Conservation (phyloP, 768 basidiomycete genomes). For the Pleurotus cornucopiae region DNA sequence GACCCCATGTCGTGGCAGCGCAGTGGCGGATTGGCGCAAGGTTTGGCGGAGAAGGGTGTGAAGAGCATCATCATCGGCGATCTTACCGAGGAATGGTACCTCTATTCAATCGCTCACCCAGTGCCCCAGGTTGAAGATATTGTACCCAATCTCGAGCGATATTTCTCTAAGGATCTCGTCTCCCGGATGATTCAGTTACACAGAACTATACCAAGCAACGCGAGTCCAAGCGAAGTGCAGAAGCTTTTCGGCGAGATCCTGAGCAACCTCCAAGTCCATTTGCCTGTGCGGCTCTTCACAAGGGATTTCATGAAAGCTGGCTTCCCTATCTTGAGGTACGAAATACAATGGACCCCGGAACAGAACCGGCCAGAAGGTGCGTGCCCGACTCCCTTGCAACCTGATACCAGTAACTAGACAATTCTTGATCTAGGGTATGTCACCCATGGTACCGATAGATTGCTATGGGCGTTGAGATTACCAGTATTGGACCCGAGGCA, state of each 20-base stretch:
- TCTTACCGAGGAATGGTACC: conserved; percentile 72
- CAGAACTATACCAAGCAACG: conserved; percentile 31
- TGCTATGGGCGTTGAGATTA: conserved; percentile 56
- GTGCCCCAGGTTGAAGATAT: conserved; percentile 48
- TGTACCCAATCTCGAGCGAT: conserved; percentile 52
- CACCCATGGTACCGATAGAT: conserved; percentile 65
- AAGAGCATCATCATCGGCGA: conserved; percentile 64
- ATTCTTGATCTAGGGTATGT: conserved; percentile 46
- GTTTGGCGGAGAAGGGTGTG: conserved; percentile 53
- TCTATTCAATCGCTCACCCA: conserved; percentile 69
- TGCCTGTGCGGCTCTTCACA: conserved; percentile 60
- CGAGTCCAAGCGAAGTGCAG: conserved; percentile 37
- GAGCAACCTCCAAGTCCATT: conserved; percentile 60
- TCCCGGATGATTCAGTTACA: conserved; percentile 42
- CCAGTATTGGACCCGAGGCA: conserved; percentile 46
- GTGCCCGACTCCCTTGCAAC: conserved; percentile 5
- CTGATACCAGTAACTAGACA: neutral
- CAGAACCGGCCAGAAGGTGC: conserved; percentile 51
- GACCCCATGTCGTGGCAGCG: conserved; percentile 70
- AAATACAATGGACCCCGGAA: conserved; percentile 67
- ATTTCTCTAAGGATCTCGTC: conserved; percentile 50
- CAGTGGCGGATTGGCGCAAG: conserved; percentile 51
- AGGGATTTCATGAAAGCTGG: conserved; percentile 51
- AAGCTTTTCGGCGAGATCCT: conserved; percentile 56
- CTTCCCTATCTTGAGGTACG: conserved; percentile 67